Conservation (phyloP, 2,329 filamentous ascomycete genomes). For the Apiospora phragmitis region DNA sequence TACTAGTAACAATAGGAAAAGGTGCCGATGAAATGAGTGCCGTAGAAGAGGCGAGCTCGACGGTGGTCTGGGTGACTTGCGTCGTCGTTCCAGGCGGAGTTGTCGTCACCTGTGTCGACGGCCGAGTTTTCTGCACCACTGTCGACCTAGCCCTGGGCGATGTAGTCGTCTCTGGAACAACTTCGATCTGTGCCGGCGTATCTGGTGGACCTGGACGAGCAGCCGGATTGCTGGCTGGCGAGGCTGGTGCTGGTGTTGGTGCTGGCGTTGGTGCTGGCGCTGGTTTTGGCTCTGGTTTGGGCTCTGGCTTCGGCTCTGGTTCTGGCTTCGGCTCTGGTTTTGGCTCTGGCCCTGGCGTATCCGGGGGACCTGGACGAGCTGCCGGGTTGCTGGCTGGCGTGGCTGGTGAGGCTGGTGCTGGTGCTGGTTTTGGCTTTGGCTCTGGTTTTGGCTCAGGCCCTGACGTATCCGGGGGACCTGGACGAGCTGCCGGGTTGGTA, state of each 20-base stretch:
- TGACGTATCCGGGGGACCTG: not conserved
- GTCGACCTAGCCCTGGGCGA: not conserved
- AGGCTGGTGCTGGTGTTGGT: not conserved
- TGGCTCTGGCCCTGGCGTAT: not conserved
- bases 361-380: not conserved
- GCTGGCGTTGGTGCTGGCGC: no score
- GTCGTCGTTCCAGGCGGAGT: not conserved
- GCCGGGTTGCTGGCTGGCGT: not conserved
- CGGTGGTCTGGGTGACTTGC: not conserved
- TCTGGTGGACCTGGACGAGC: not conserved
- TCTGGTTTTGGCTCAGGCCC: not conserved
- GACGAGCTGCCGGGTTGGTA: not conserved
- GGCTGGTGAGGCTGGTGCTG: not conserved
- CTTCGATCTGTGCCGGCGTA: not conserved
- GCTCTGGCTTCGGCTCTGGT: no score
- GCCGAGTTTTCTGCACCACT: not conserved
- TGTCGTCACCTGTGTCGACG: not conserved
- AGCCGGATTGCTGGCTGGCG: not conserved
- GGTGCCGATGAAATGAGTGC: not conserved
- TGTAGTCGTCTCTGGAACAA: not conserved
- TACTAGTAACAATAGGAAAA: not conserved
- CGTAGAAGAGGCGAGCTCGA: not conserved
- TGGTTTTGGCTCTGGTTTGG: no score
- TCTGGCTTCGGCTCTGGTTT: no score
- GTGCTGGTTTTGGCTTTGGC: no score